A percentile compares a stretch with the other conserved stretches of the same genome.
These are phyloP conservation scores for Colletotrichum eremochloae DNA, from an alignment of 2,329 filamentous ascomycete genomes.

Conservation along the genomic window DNA sequence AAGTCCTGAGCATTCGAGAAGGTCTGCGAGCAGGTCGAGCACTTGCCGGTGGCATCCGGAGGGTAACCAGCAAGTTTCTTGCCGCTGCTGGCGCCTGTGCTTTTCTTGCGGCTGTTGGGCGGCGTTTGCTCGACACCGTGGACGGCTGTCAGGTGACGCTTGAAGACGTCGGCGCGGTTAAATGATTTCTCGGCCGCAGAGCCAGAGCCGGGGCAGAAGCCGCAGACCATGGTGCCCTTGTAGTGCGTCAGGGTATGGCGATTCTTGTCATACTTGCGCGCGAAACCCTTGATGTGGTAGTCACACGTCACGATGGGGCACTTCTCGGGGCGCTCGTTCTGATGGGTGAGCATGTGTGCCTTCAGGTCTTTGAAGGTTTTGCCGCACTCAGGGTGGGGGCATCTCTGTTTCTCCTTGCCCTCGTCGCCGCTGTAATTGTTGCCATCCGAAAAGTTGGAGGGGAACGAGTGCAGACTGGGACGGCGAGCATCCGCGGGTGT, in stretches of 20 bases:
- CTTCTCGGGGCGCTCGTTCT: slow-evolving; percentile 91
- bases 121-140: slow-evolving; percentile 94
- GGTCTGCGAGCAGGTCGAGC: slow-evolving; percentile 91
- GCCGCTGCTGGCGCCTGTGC: slow-evolving; percentile 55
- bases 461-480: slow-evolving; percentile 76
- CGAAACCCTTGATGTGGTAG: slow-evolving; percentile 93
- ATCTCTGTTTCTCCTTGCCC: slow-evolving; percentile 77
- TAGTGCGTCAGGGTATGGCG: slow-evolving; percentile 94
- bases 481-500: slow-evolving; percentile 67
- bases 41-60: slow-evolving; percentile 89
- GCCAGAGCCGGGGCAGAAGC: slow-evolving; percentile 91
- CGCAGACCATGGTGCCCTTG: slow-evolving; percentile 97
- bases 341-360: slow-evolving; percentile 95
- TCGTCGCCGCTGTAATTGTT: slow-evolving; percentile 74
- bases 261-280: slow-evolving; percentile 97
- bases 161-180: slow-evolving; percentile 96
- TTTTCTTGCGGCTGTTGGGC: slow-evolving; percentile 88
- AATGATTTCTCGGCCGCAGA: slow-evolving; percentile 94
- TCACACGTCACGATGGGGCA: slow-evolving; percentile 94
- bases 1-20: slow-evolving; percentile 97
- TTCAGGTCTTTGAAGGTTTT: slow-evolving; percentile 91
- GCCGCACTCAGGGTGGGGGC: slow-evolving; percentile 87
- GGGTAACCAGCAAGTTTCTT: slow-evolving; percentile 80
- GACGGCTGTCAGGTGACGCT: slow-evolving; percentile 89
- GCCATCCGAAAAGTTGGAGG: slow-evolving; percentile 70